A percentile compares a stretch with the other conserved stretches of the same genome.
Conservation (phyloP, 2,329 filamentous ascomycete genomes). For the Aspergillus aculeatus region DNA sequence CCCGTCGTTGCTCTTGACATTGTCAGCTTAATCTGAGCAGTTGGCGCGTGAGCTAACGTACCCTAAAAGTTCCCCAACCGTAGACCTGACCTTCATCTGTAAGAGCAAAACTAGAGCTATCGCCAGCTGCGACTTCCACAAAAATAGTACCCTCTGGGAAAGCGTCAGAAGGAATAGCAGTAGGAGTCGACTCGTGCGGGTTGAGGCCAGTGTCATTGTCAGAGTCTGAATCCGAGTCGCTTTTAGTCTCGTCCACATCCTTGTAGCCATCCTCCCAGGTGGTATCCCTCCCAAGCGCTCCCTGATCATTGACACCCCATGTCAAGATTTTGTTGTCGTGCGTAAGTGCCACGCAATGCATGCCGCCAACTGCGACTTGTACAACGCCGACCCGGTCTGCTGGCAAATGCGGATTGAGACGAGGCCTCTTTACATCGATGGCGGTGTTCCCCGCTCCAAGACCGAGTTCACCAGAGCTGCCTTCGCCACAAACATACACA, state of each 20-base stretch:
- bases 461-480: constrained; percentile 76
- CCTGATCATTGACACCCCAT: constrained; percentile 86
- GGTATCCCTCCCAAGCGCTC: constrained; percentile 74
- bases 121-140: constrained; percentile 58
- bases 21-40: constrained; percentile 8
- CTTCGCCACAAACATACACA: constrained; percentile 78
- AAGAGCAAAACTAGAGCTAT: constrained; percentile 60
- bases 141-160: constrained; percentile 57
- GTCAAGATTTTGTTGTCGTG: constrained; percentile 78
- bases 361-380: constrained; percentile 73
- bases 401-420: constrained; percentile 62
- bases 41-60: constrained; percentile 31
- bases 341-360: constrained; percentile 77
- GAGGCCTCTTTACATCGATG: constrained; percentile 73
- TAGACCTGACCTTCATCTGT: constrained; percentile 61
- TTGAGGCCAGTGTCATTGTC: constrained; percentile 57
- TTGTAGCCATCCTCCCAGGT: constrained; percentile 63
- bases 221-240: constrained; percentile 38
- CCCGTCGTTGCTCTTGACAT: constrained; percentile 59
- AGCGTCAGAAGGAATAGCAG: constrained; percentile 46
- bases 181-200: constrained; percentile 56
- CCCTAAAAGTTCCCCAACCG: constrained; percentile 63
- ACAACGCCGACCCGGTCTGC: constrained; percentile 64
- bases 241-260: constrained; percentile 47
- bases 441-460: constrained; percentile 66